Evolutionary conservation across 2,329 filamentous ascomycete species (phyloP).

Genomic region (Colletotrichum paranaense): DNA sequence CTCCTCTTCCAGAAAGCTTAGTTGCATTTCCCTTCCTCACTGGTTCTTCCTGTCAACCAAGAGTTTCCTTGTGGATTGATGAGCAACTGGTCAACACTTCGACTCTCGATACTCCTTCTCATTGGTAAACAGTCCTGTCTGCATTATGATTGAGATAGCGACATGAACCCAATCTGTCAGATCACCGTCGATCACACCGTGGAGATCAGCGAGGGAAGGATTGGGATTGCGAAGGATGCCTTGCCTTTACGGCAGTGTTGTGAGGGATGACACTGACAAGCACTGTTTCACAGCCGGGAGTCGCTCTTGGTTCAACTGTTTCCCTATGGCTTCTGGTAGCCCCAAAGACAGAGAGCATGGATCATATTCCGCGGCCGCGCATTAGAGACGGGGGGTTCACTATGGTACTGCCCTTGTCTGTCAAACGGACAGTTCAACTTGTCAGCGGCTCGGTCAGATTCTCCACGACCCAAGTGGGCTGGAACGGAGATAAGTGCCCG

Average conservation of each 20-base stretch:
- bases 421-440: not conserved
- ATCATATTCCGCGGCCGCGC: not conserved
- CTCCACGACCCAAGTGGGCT: not conserved
- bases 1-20: not conserved
- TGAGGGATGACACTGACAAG: not conserved
- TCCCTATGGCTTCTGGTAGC: not conserved
- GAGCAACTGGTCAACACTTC: not conserved
- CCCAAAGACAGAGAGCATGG: not conserved
- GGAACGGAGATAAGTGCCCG: not conserved
- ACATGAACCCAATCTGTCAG: not conserved
- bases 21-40: not conserved
- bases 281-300: slow-evolving; percentile 7
- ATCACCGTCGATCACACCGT: slow-evolving; percentile 1
- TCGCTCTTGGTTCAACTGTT: not conserved
- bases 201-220: not conserved
- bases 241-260: not conserved
- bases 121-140: not conserved
- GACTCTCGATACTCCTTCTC: not conserved
- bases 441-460: not conserved
- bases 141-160: not conserved
- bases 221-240: not conserved
- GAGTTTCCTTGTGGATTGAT: not conserved
- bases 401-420: not conserved
- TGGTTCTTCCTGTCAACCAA: not conserved
- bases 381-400: not conserved